A percentile compares a stretch with the other conserved stretches of the same genome.
phyloP scores from a whole-genome alignment of 2,329 filamentous ascomycete species.

The Colletotrichum agaves region DNA sequence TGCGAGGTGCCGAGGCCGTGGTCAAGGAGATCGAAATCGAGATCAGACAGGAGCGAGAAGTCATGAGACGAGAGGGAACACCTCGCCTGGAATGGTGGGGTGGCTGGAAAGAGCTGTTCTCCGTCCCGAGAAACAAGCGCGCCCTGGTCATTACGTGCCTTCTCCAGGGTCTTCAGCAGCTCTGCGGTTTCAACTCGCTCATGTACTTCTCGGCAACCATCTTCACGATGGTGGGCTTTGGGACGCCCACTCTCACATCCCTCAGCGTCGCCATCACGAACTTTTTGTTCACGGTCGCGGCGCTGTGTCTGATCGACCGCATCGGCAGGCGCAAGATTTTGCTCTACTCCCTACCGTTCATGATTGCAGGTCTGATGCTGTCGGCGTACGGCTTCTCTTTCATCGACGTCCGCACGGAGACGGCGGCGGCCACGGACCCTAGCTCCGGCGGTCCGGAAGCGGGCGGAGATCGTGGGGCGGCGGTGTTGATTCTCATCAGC shows the following conservation, averaged over 20 bases:
- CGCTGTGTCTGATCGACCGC: constrained; percentile 80
- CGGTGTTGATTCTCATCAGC: constrained; percentile 73
- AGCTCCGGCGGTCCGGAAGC: constrained; percentile 35
- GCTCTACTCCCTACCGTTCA: constrained; percentile 84
- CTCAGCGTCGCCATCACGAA: constrained; percentile 86
- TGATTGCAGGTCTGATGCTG: constrained; percentile 77
- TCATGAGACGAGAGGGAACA: constrained; percentile 58
- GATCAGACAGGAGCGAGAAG: constrained; percentile 73
- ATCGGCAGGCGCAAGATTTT: constrained; percentile 84
- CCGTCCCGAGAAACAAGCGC: constrained; percentile 72
- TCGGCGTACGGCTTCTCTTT: constrained; percentile 79
- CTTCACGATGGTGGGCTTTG: constrained; percentile 81
- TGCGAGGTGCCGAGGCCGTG: constrained; percentile 65
- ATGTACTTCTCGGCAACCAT: constrained; percentile 94
- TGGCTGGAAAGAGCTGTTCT: constrained; percentile 64
- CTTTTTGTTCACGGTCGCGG: constrained; percentile 80
- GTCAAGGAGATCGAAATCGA: constrained; percentile 79
- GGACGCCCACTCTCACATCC: constrained; percentile 81
- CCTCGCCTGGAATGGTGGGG: constrained; percentile 52
- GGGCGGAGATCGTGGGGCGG: constrained; percentile 47
- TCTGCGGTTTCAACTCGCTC: constrained; percentile 89
- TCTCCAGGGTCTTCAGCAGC: constrained; percentile 87
- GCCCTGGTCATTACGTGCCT: constrained; percentile 88
- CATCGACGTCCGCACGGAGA: constrained; percentile 57
- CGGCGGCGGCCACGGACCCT: constrained; percentile 40